Conservation (phyloP, 208 protist species). For the Trypanosomatidae sp. region DNA sequence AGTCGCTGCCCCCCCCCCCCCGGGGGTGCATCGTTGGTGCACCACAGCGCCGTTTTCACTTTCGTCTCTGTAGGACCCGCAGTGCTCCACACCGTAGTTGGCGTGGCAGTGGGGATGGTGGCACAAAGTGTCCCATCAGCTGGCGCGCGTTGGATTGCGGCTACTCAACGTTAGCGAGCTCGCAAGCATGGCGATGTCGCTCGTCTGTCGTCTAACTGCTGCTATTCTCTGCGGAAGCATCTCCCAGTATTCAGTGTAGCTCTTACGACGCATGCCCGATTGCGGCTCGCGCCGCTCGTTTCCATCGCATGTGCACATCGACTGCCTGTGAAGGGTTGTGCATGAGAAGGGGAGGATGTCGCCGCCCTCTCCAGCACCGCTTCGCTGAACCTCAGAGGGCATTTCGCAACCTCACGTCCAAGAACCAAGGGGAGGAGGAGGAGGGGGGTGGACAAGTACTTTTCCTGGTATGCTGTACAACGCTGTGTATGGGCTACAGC, state of each 20-base stretch:
- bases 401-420: neutral
- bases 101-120: constrained; percentile 11
- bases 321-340: neutral
- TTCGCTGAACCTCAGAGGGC: neutral
- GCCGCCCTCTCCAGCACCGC: neutral
- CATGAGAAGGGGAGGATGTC: neutral
- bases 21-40: neutral
- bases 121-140: neutral
- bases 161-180: neutral
- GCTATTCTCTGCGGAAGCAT: neutral
- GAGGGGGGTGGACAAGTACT: neutral
- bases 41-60: neutral
- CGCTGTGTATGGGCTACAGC: constrained; percentile 26
- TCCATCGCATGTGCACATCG: neutral
- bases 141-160: neutral
- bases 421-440: neutral
- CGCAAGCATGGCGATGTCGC: neutral
- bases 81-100: constrained; percentile 10
- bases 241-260: neutral
- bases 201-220: neutral
- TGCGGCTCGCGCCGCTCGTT: constrained; percentile 20
- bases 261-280: constrained; percentile 16
- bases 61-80: constrained; percentile 14
- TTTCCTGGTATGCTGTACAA: constrained; percentile 27
- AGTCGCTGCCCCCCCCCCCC: neutral